A percentile compares a stretch with the other conserved stretches of the same genome.
Conservation (phyloP, 164 flowering plant species). For the Umbilicus rupestris region DNA sequence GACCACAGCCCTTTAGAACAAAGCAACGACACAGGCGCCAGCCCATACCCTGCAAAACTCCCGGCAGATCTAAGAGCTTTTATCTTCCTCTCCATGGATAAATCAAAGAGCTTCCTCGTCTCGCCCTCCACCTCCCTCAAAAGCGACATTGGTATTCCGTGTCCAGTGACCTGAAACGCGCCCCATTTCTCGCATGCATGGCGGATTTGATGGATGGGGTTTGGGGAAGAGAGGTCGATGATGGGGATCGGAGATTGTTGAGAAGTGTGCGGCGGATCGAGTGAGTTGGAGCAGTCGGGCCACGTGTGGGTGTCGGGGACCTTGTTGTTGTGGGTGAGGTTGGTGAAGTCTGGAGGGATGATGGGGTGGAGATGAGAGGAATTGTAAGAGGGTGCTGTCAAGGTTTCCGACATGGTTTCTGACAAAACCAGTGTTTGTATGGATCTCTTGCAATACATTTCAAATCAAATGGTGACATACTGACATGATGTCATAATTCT, state of each 20-base stretch:
- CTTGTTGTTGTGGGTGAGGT: too few relatives aligned
- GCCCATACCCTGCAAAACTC: conserved; percentile 66
- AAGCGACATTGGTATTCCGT: conserved; percentile 38
- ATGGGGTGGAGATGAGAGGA: too few relatives aligned
- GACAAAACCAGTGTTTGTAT: too few relatives aligned
- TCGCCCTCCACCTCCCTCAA: conserved; percentile 35
- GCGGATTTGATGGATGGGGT: conserved; percentile 36
- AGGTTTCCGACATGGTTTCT: too few relatives aligned
- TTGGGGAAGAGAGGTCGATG: conserved; percentile 44
- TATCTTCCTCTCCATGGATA: conserved; percentile 62
- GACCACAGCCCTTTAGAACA: conserved; percentile 77
- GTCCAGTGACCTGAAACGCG: conserved; percentile 63
- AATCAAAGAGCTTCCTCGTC: conserved; percentile 39
- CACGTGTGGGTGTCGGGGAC: too few relatives aligned
- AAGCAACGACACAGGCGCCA: conserved; percentile 58
- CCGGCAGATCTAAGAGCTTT: conserved; percentile 53
- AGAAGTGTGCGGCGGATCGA: too few relatives aligned
- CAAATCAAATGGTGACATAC: too few relatives aligned
- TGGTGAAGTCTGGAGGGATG: too few relatives aligned
- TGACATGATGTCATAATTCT: too few relatives aligned
- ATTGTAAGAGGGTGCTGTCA: too few relatives aligned
- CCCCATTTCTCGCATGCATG: conserved; percentile 83
- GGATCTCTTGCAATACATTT: too few relatives aligned
- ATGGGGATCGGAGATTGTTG: conserved; percentile 23
- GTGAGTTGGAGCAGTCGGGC: too few relatives aligned